Conservation (phyloP, 306 rosid species). For the Cucumis hystrix region DNA sequence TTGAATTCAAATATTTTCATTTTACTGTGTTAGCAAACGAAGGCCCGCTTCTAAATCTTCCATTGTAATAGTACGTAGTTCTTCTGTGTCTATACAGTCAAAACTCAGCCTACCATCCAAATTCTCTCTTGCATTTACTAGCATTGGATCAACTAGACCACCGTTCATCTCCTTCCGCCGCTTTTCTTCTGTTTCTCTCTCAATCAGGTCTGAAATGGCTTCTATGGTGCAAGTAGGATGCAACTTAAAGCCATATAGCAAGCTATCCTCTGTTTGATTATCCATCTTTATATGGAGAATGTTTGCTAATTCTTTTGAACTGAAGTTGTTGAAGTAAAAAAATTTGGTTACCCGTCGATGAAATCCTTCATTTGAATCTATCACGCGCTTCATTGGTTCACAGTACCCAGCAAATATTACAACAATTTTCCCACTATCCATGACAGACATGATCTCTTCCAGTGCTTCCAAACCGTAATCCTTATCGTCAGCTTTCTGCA, state of each 20-base stretch:
- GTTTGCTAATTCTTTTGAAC: slow-evolving; percentile 57
- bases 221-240: slow-evolving; percentile 51
- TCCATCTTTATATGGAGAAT: slow-evolving; percentile 80
- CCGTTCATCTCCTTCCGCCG: slow-evolving; percentile 80
- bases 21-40: slow-evolving; percentile 31
- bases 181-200: slow-evolving; percentile 50
- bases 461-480: slow-evolving; percentile 95
- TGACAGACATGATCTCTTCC: slow-evolving; percentile 97
- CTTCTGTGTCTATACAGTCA: slow-evolving; percentile 76
- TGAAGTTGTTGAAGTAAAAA: slow-evolving; percentile 71
- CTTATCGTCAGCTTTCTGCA: slow-evolving; percentile 89
- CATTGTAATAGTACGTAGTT: slow-evolving; percentile 61
- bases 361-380: slow-evolving; percentile 84
- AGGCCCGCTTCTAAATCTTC: slow-evolving; percentile 78
- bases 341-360: slow-evolving; percentile 92
- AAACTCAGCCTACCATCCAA: slow-evolving; percentile 80
- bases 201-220: slow-evolving; percentile 47
- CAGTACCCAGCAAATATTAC: slow-evolving; percentile 92
- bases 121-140: slow-evolving; percentile 78
- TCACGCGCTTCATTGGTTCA: slow-evolving; percentile 89
- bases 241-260: slow-evolving; percentile 73
- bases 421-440: slow-evolving; percentile 86
- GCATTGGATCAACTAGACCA: slow-evolving; percentile 66
- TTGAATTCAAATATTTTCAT: neutral
- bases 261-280: slow-evolving; percentile 45